phyloP scores from a whole-genome alignment of 2,329 filamentous ascomycete genomes.

The Macrophomina tecta region DNA sequence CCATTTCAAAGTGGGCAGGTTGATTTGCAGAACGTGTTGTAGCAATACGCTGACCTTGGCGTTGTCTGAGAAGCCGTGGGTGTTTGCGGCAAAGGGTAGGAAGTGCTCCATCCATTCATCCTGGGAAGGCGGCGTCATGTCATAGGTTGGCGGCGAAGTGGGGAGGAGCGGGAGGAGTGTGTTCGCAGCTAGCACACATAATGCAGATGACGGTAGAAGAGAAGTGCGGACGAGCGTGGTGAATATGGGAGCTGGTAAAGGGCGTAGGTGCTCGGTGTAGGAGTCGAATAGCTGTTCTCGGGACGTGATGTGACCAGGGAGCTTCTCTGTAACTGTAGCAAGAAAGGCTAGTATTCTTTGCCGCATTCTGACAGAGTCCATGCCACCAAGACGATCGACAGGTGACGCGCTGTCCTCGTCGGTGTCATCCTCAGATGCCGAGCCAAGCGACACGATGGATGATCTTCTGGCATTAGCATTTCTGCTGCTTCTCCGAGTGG shows the following conservation, averaged over 20 bases:
- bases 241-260: conserved; percentile 65
- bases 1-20: conserved; percentile 29
- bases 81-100: conserved; percentile 36
- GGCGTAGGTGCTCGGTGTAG: conserved; percentile 62
- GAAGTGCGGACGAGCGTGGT: conserved; percentile 60
- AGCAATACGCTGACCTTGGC: conserved; percentile 45
- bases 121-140: conserved; percentile 35
- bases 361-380: conserved; percentile 66
- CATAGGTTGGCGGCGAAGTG: conserved; percentile 38
- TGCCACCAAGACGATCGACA: conserved; percentile 42
- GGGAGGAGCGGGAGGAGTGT: conserved; percentile 39
- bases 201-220: conserved; percentile 50
- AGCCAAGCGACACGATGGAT: conserved; percentile 15
- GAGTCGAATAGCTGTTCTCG: conserved; percentile 65
- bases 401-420: conserved; percentile 30
- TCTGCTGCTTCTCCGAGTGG: neutral
- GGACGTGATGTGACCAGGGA: conserved; percentile 55
- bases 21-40: conserved; percentile 30
- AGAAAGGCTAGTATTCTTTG: conserved; percentile 66
- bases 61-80: conserved; percentile 40
- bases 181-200: conserved; percentile 54
- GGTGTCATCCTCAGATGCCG: neutral
- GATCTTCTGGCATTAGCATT: neutral
- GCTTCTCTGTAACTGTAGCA: conserved; percentile 39
- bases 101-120: conserved; percentile 38